Evolutionary conservation across 306 rosid genomes (phyloP).

Genomic region (Fragaria iinumae): DNA sequence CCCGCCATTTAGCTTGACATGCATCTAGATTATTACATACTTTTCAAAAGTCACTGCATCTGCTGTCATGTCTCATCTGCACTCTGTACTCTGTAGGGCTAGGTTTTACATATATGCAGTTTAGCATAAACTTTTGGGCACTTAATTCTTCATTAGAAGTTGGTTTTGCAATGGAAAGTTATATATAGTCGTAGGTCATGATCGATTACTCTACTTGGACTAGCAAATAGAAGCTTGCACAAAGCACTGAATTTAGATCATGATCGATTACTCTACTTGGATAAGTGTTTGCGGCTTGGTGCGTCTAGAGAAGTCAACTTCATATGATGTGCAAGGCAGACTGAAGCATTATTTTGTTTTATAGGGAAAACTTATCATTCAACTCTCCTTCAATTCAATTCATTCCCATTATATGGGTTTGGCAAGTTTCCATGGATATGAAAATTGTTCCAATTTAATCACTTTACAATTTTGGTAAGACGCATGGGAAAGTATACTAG

Average conservation of each 20-base stretch:
- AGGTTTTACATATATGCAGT: neutral
- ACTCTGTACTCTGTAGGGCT: neutral
- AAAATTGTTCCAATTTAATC: neutral
- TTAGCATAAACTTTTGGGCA: neutral
- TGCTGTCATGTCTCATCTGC: neutral
- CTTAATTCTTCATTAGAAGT: neutral
- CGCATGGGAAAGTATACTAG: no score
- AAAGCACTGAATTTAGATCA: neutral
- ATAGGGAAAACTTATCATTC: conserved; percentile 1
- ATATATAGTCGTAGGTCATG: neutral
- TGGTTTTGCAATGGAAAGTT: neutral
- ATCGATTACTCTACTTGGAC: neutral
- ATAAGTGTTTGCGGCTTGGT: neutral
- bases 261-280: neutral
- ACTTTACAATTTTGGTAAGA: neutral
- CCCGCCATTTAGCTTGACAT: neutral
- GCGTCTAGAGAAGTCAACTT: neutral
- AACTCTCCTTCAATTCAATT: neutral
- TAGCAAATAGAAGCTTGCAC: neutral
- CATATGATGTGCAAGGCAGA: neutral
- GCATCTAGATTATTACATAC: neutral
- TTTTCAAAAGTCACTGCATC: neutral
- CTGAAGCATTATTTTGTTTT: conserved; percentile 2
- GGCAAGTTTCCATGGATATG: neutral
- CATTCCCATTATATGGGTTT: neutral